phyloP scores from a whole-genome alignment of 305 asterid genomes.

The Striga hermonthica region DNA sequence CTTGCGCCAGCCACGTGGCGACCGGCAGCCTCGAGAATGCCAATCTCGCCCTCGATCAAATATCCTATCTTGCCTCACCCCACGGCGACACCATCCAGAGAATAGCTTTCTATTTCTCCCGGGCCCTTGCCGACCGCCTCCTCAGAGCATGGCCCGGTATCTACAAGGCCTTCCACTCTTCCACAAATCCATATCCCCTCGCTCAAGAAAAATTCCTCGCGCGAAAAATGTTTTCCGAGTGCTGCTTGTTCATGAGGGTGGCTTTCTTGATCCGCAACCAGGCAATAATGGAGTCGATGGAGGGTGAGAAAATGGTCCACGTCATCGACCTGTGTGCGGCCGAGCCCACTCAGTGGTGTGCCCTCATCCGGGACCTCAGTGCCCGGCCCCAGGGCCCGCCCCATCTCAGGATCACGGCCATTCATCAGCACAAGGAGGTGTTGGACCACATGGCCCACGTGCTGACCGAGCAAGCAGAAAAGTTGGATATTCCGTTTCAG shows the following conservation, averaged over 20 bases:
- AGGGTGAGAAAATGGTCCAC: conserved; percentile 87
- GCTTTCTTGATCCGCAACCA: conserved; percentile 75
- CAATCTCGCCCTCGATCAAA: conserved; percentile 80
- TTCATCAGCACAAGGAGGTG: conserved; percentile 64
- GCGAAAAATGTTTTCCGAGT: conserved; percentile 64
- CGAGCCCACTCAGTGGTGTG: conserved; percentile 79
- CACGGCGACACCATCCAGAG: conserved; percentile 93
- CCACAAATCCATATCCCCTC: conserved; percentile 39
- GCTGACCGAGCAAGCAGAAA: conserved; percentile 70
- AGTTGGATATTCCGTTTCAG: conserved; percentile 80
- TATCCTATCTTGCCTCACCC: conserved; percentile 75
- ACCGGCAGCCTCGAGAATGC: conserved; percentile 75
- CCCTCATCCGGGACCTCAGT: conserved; percentile 72
- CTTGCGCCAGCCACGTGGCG: conserved; percentile 82
- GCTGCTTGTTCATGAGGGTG: conserved; percentile 66
- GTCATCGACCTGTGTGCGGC: conserved; percentile 64
- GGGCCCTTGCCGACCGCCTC: conserved; percentile 78
- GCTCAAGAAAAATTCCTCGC: conserved; percentile 67
- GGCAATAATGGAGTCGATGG: conserved; percentile 89
- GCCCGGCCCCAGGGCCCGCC: conserved; percentile 96
- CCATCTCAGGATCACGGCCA: conserved; percentile 74
- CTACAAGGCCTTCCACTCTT: conserved; percentile 65
- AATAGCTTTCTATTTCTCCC: conserved; percentile 79
- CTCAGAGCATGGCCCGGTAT: conserved; percentile 82
- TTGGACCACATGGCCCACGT: conserved; percentile 74